Conservation (phyloP, 805 yeast genomes). For the Starmera dryadoides region DNA sequence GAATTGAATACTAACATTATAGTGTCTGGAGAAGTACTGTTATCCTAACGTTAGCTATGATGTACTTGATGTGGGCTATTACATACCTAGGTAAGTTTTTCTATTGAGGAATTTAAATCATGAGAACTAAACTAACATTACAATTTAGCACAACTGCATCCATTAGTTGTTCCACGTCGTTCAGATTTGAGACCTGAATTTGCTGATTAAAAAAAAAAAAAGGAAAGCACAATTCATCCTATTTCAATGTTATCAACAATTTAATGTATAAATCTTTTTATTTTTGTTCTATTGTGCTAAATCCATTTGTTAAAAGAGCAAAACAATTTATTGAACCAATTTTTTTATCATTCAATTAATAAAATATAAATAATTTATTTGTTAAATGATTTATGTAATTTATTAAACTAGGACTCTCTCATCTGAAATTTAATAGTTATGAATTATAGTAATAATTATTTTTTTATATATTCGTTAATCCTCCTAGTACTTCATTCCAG, state of each 20-base stretch:
- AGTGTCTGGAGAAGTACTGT: constrained; percentile 69
- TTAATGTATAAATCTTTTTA: too few relatives aligned
- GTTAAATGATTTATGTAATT: background rate
- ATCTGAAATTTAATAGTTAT: too few relatives aligned
- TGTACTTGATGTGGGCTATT: constrained; percentile 87
- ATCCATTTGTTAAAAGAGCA: background rate
- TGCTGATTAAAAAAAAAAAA: background rate
- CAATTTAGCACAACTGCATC: constrained; percentile 67
- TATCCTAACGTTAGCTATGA: constrained; percentile 65
- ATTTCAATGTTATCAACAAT: too few relatives aligned
- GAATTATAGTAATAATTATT: too few relatives aligned
- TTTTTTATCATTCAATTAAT: background rate
- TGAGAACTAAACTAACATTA: too few relatives aligned
- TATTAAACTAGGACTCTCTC: too few relatives aligned
- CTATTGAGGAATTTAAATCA: too few relatives aligned
- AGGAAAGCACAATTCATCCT: too few relatives aligned
- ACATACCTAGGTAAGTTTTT: constrained; percentile 57
- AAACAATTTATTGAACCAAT: background rate
- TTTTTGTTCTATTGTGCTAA: background rate
- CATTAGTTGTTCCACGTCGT: constrained; percentile 84
- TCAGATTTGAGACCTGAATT: constrained; percentile 84
- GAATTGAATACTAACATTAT: constrained; percentile 3
- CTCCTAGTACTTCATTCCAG: too few relatives aligned
- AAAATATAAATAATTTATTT: too few relatives aligned
- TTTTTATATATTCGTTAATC: too few relatives aligned